Evolutionary conservation across 2,329 filamentous ascomycete genomes (phyloP).

Genomic region (Trichoderma oligosporum): DNA sequence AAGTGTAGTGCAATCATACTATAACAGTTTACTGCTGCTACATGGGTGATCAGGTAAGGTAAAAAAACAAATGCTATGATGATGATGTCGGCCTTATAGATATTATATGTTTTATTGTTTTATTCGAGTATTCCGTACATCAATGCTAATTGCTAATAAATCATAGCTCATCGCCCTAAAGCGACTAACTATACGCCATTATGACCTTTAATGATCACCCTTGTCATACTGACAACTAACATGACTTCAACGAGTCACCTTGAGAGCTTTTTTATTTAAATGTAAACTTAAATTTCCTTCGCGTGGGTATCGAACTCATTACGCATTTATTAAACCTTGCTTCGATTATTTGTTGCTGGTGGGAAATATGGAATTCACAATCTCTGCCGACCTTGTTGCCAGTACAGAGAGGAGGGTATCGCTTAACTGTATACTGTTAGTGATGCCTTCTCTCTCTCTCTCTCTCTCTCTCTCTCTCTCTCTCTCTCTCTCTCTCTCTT

Average conservation of each 20-base stretch:
- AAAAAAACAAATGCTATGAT: too few species aligned
- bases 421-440: slow-evolving; percentile 54
- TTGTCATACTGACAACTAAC: neutral
- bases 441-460: neutral
- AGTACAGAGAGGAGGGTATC: slow-evolving; percentile 79
- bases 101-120: neutral
- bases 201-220: neutral
- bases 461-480: too few species aligned
- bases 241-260: neutral
- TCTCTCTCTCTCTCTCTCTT: too few species aligned
- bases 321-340: neutral
- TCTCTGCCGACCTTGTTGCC: slow-evolving; percentile 70
- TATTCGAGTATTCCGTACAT: neutral
- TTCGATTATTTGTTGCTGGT: neutral
- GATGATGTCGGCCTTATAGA: too few species aligned
- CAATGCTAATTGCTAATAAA: neutral
- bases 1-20: too few species aligned
- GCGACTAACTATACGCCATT: neutral
- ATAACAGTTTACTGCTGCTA: too few species aligned
- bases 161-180: neutral
- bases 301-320: slow-evolving; percentile 8
- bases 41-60: too few species aligned
- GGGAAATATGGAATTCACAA: slow-evolving; percentile 71
- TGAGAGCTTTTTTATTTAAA: neutral
- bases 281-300: neutral